Evolutionary conservation across 2,329 filamentous ascomycete species (phyloP), one percentile per base, ranked within the genome.

Genomic region (Aspergillus thermomutatus): DNA sequence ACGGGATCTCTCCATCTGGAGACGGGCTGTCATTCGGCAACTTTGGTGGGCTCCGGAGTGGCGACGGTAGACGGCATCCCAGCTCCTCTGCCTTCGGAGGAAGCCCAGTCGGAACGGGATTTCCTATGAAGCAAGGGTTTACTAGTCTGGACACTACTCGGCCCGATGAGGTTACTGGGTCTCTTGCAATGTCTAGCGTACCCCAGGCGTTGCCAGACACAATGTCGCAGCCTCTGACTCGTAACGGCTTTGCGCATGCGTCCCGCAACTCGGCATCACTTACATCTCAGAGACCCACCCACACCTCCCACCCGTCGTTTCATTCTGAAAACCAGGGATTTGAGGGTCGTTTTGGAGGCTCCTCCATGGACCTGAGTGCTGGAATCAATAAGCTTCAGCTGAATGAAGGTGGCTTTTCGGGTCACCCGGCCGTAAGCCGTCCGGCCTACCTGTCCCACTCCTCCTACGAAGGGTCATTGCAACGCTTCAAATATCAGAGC

Each of bases 391-490:
- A 73, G 28, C 57, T 77, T 11, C 71, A 75, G 49, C 25, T 77
- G 7, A 70, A 68, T 27, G 71, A 75, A 26, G 60, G 55, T 21
- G 65, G 67, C n/a, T 73, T 68, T 48, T 67, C 74, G 34, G 67
- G 71, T n/a, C 74, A 71, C 7, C 43, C 55, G 8, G 56, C 55
- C 14, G 52, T 50, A 2, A 71, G 66, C 28, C 69, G 73, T 14
- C 68, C 72, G 9, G 37, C 59, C 0, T 74, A 69, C 56, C 52
- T 67, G n/a, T 60, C 64, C 3, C 70, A 71, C 27, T 64, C 76
- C 4, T 75, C 77, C 4, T 70, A 78, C n/a, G 81, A 84, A 56
- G 71, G 74, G n/a, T 71, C 77, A 1, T 67, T 76, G n/a, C 69
- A 73, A n/a, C 64, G 75, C 0, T 75, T 77, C 53, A 80, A 78